Evolutionary conservation across 75 land plant species (phyloP).

Genomic region (Cryptomeria japonica): DNA sequence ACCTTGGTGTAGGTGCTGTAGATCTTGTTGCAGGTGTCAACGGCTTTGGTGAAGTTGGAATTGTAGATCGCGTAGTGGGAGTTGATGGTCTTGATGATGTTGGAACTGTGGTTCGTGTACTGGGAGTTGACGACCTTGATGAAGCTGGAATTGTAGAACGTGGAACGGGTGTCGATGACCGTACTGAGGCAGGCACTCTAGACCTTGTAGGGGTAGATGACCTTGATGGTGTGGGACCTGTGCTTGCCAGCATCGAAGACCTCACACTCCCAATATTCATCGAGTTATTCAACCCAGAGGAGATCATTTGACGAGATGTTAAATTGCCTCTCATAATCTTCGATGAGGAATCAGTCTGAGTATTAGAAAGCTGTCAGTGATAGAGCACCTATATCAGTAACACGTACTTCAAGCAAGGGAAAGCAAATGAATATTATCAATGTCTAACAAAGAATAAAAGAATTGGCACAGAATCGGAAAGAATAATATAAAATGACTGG

Average conservation of each 20-base stretch:
- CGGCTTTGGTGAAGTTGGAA: slow-evolving; percentile 43
- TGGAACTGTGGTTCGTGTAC: slow-evolving; percentile 22
- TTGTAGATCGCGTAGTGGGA: slow-evolving; percentile 46
- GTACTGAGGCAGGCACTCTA: neutral
- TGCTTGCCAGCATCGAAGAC: neutral
- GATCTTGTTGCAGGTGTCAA: slow-evolving; percentile 58
- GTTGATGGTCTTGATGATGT: slow-evolving; percentile 50
- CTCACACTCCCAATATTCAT: neutral
- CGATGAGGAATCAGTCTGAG: slow-evolving; percentile 32
- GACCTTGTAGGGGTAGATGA: too few species aligned
- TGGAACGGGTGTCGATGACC: slow-evolving; percentile 7
- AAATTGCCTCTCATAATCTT: slow-evolving; percentile 26
- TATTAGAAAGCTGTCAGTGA: slow-evolving; percentile 39
- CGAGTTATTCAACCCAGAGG: slow-evolving; percentile 35
- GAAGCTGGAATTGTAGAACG: neutral
- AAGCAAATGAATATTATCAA: too few species aligned
- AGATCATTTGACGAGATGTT: slow-evolving; percentile 23
- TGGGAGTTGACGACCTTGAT: slow-evolving; percentile 1
- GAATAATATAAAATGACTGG: too few species aligned
- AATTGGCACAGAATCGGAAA: too few species aligned
- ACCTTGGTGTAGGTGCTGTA: slow-evolving; percentile 27
- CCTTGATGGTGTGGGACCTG: neutral
- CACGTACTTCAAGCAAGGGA: too few species aligned
- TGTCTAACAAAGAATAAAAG: too few species aligned
- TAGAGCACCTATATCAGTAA: too few species aligned